phyloP scores from a whole-genome alignment of 73 alveolate species.

The Paramecium caudatum region DNA sequence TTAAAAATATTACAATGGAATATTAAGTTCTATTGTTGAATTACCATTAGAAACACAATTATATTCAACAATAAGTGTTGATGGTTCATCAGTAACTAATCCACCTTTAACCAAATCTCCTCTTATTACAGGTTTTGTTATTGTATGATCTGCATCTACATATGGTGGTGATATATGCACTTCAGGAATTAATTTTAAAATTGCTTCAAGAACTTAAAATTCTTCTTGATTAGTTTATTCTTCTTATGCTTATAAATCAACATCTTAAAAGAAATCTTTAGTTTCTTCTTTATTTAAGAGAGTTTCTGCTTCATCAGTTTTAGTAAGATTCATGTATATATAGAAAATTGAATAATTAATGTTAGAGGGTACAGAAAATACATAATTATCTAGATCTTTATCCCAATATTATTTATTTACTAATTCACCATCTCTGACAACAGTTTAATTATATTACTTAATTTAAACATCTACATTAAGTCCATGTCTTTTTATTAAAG shows the following conservation, averaged over 20 bases:
- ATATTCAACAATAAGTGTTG: constrained; percentile 42
- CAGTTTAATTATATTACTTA: constrained; percentile 32
- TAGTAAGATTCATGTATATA: constrained; percentile 40
- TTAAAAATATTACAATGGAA: constrained; percentile 54
- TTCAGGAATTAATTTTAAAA: constrained; percentile 43
- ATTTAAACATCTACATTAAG: background rate
- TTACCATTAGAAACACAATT: constrained; percentile 43
- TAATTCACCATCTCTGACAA: constrained; percentile 56
- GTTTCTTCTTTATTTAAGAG: constrained; percentile 14
- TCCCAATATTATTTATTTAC: constrained; percentile 49
- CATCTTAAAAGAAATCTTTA: constrained; percentile 52
- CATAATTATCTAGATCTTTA: constrained; percentile 50
- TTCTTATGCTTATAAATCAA: background rate
- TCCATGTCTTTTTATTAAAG: constrained; percentile 54
- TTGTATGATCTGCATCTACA: constrained; percentile 66
- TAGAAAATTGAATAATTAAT: constrained; percentile 41
- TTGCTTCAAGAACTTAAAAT: constrained; percentile 38
- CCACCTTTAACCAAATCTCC: constrained; percentile 64
- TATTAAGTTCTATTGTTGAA: constrained; percentile 47
- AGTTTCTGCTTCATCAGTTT: background rate
- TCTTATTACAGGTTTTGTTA: background rate
- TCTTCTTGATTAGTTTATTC: background rate
- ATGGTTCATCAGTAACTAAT: constrained; percentile 47
- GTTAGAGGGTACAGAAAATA: constrained; percentile 10
- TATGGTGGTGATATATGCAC: constrained; percentile 14